Evolutionary conservation across 352 stramenopile species (phyloP).

Genomic region (Pythium volutum): DNA sequence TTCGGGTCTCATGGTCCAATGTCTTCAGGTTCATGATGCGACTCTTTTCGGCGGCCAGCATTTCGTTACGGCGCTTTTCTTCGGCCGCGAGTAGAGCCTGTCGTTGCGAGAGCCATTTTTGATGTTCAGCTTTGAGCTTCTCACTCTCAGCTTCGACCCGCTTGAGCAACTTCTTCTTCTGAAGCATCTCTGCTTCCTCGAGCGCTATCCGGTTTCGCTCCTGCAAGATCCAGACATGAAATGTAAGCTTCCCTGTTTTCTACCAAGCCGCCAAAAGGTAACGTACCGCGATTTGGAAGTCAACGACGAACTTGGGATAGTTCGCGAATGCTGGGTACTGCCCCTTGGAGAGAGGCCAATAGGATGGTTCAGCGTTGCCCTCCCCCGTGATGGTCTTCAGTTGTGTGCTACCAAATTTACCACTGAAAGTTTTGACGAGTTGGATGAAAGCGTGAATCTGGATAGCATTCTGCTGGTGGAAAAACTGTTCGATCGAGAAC

Average conservation of each 20-base stretch:
- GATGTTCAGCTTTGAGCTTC: conserved; percentile 57
- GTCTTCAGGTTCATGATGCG: conserved; percentile 67
- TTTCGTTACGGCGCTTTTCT: conserved; percentile 57
- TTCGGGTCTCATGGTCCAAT: conserved; percentile 66
- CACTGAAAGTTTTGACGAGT: conserved; percentile 52
- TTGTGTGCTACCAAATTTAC: conserved; percentile 30
- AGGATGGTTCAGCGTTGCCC: not conserved
- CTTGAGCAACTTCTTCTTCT: conserved; percentile 62
- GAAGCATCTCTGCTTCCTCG: conserved; percentile 60
- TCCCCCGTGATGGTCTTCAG: not conserved
- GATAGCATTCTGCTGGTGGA: conserved; percentile 82
- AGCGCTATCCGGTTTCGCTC: conserved; percentile 79
- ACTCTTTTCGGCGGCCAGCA: conserved; percentile 54
- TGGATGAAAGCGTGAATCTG: conserved; percentile 72
- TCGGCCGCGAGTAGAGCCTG: conserved; percentile 53
- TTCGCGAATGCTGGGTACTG: conserved; percentile 80
- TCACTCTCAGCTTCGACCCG: conserved; percentile 50
- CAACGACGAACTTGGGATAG: conserved; percentile 78
- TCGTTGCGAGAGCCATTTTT: conserved; percentile 65
- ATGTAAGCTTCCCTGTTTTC: too few relatives aligned
- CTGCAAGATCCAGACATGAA: conserved; percentile 32
- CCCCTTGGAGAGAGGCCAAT: conserved; percentile 63
- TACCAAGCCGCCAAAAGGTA: not conserved
- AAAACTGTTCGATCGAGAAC: conserved; percentile 80
- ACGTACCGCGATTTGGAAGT: conserved; percentile 82